phyloP scores from a whole-genome alignment of 257 asterid genomes.

The Capsicum pubescens region DNA sequence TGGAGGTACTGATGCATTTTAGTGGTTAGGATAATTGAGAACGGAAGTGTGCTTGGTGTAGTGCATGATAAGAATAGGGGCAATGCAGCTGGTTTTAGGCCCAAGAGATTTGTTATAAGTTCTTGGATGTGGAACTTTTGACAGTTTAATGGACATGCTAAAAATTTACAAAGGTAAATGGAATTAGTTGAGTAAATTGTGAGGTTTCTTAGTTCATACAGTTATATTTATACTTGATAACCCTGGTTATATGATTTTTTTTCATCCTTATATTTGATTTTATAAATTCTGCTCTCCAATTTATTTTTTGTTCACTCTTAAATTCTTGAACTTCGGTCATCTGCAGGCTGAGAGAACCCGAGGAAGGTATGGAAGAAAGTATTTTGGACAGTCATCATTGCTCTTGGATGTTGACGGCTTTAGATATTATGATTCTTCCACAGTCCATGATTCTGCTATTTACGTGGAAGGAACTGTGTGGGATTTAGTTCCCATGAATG shows the following conservation, averaged over 20 bases:
- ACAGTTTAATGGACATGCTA: slow-evolving; percentile 1
- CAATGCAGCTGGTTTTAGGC: not conserved
- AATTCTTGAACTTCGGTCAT: not conserved
- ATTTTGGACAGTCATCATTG: slow-evolving; percentile 24
- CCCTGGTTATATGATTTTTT: not conserved
- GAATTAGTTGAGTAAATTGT: not conserved
- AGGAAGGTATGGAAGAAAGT: slow-evolving; percentile 28
- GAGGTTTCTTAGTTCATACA: not conserved
- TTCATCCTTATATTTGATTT: slow-evolving; percentile 6
- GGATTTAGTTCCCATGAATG: slow-evolving; percentile 51
- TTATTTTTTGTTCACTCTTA: not conserved
- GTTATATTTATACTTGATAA: not conserved
- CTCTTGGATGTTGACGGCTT: slow-evolving; percentile 21
- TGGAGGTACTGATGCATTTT: too few relatives aligned
- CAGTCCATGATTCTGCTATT: slow-evolving; percentile 11
- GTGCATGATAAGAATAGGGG: not conserved
- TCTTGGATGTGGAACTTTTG: not conserved
- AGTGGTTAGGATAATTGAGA: not conserved
- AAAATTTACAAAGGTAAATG: not conserved
- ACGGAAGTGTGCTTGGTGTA: not conserved
- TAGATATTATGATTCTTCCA: slow-evolving; percentile 31
- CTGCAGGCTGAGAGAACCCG: slow-evolving; percentile 42
- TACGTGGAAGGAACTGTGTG: slow-evolving; percentile 53
- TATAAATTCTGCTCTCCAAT: not conserved
- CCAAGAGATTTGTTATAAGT: not conserved